Evolutionary conservation across 169 alveolate species (phyloP), one percentile per base, ranked within the genome.

Genomic region (Eimeria praecox): DNA sequence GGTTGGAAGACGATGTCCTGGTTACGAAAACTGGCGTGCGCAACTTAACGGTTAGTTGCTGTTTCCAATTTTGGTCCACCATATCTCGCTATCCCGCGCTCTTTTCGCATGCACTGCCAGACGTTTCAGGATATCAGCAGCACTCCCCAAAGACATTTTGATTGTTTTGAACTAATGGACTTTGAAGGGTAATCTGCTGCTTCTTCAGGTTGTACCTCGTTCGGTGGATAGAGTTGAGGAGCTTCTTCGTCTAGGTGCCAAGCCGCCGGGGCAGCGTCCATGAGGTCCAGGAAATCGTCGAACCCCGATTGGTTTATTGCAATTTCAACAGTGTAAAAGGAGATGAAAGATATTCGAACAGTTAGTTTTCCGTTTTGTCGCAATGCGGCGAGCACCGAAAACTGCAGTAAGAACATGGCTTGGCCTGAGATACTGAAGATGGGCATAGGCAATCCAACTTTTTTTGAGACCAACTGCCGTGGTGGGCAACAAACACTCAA

Each of bases 1-100:
- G 99, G 94, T 96, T 98, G 22, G 99, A 98, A 97, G 99, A 98
- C 97, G 98, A 96, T 83, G 98, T 98, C 64, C 78, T 96, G n/a
- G 92, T 98, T 12, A 97, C 98, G 9, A 98, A 83, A 9, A 96
- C 96, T 77, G 99, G 99, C 49, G 89, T 97, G 88, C 97, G 86
- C 77, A 96, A 96, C 83, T 94, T 98, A 62, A 97, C 98, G 52
- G 96, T 89, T 24, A 38, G 89, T 33, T 91, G 73, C 75, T 56
- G 16, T 38, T 86, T 59, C 22, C 4, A 18, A 0, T 59, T 20
- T 9, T 9, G 9, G 4, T 27, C 42, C 44, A 9, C 16, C 18
- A 0, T 14, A 82, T 86, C 62, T 12, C 54, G 27, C 46, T 6
- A 30, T 33, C 46, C 46, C n/a, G 16, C 14, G 1, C 12, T 27